Conservation (phyloP, 2,329 filamentous ascomycete genomes). For the Plectosphaerella plurivora region DNA sequence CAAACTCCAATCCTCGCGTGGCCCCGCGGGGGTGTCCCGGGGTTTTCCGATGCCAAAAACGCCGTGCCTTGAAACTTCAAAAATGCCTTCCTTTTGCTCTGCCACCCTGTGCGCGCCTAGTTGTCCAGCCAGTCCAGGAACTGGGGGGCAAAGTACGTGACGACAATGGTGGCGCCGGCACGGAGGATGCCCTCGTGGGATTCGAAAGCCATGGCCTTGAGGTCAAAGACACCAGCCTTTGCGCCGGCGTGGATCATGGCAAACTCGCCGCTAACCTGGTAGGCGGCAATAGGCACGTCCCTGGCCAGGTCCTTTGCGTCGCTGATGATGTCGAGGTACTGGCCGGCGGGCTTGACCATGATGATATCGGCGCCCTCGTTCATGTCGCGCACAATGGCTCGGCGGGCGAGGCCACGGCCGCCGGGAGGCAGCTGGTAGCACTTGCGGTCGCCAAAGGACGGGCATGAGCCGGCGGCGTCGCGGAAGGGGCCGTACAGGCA, state of each 20-base stretch:
- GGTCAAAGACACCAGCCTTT: conserved; percentile 92
- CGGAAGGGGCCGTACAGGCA: conserved; percentile 97
- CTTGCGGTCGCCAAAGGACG: conserved; percentile 88
- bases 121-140: conserved; percentile 64
- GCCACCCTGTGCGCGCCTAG: conserved; percentile 15
- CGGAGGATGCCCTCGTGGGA: conserved; percentile 88
- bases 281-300: conserved; percentile 89
- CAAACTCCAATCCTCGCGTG: background rate
- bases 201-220: conserved; percentile 93
- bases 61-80: background rate
- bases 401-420: conserved; percentile 83
- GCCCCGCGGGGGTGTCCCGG: background rate
- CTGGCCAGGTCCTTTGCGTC: conserved; percentile 93
- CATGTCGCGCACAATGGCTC: conserved; percentile 87
- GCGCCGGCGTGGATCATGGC: conserved; percentile 97
- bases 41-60: background rate
- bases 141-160: conserved; percentile 91
- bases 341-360: conserved; percentile 97
- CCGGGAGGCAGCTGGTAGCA: conserved; percentile 97
- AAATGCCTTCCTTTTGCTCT: background rate
- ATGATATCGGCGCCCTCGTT: conserved; percentile 94
- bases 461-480: conserved; percentile 86
- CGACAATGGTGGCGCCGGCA: conserved; percentile 87
- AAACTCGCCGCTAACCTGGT: conserved; percentile 95
- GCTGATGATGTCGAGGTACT: conserved; percentile 95